Base-by-base conservation (phyloP, 148 eudicot genomes). In the Spergularia marina region DNA sequence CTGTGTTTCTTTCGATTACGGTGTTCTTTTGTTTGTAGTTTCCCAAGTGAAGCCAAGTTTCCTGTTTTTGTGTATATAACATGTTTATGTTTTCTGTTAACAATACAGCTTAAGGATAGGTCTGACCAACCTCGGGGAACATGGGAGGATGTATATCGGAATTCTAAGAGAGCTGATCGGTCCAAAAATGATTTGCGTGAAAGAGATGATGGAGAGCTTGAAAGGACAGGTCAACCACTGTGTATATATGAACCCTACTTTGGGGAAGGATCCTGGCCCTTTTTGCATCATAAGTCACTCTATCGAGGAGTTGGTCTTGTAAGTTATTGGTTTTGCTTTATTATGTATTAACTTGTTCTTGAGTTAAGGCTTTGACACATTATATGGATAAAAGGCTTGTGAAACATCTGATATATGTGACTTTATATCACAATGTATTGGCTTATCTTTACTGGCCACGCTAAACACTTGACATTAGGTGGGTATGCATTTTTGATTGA, bases 221-320 rank as follows among this genome's bases (percentile, higher is more conserved):
- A 92, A 82, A 92, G 98, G 73, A 95, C 97, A 14, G 97, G 92
- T 56, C 98, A 95, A 84, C 96, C 97, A 68, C 78, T 95, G 75
- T 85, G 90, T 80, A 89, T 95, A 44, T 95, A 95, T 80, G 98
- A 95, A 73, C 97, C 98, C 57, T 92, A 82, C 80, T 76, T 79
- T 83, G 98, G 98, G 55, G 89, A 88, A 78, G 98, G 97, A 78
- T 79, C 91, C 41, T 95, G 98, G 98, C 92, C 96, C 36, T 95
- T 95, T 83, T 69, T 95, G 91, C 97, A 95, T 82, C 73, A 9
- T 58, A 81, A 80, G 47, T 88, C 98, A 68, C 92, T 95, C 40
- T 95, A 92, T 84, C 90, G 97, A 21, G 98, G 98, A 61, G 76
- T 95, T 67, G 88, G 90, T 76, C 91, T 95, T 83, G 98, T 95